Evolutionary conservation across 805 yeast species (phyloP).

Genomic region (Grigorovia yakushimaensis): DNA sequence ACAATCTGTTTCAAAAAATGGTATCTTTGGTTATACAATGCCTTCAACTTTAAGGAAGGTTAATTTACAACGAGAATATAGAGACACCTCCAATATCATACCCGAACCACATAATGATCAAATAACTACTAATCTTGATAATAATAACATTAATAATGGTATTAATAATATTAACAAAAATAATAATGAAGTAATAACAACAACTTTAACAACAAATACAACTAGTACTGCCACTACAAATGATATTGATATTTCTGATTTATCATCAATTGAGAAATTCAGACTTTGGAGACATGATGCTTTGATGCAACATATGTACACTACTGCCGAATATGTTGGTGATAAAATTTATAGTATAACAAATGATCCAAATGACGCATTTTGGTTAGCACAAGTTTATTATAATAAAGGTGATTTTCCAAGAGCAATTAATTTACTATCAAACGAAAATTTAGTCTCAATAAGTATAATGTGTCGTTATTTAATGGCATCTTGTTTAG

Average conservation of each 20-base stretch:
- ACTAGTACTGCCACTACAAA: constrained; percentile 12
- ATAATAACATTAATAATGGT: not conserved
- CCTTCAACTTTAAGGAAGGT: constrained; percentile 26
- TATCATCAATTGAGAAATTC: constrained; percentile 73
- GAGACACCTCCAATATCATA: constrained; percentile 7
- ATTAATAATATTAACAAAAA: not conserved
- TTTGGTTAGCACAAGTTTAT: constrained; percentile 90
- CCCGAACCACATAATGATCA: not conserved
- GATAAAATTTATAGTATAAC: constrained; percentile 82
- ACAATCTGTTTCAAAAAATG: constrained; percentile 19
- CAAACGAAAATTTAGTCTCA: constrained; percentile 31
- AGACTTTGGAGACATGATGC: constrained; percentile 93
- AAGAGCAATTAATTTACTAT: constrained; percentile 65
- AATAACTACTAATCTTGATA: not conserved
- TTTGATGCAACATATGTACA: constrained; percentile 79
- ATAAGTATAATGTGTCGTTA: constrained; percentile 69
- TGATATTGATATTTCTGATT: constrained; percentile 20
- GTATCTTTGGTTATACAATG: constrained; percentile 21
- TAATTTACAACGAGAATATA: constrained; percentile 17
- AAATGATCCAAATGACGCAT: constrained; percentile 84
- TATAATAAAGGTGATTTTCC: constrained; percentile 66
- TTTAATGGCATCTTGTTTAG: constrained; percentile 63
- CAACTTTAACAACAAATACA: constrained; percentile 14
- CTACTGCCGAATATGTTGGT: constrained; percentile 84
- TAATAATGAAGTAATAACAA: constrained; percentile 3